Percentiles rank a stretch among this genome's conserved stretches.
These are phyloP conservation scores for Colletotrichum tropicicola DNA, from an alignment of 2,329 filamentous ascomycete species.

Conservation along the genomic window DNA sequence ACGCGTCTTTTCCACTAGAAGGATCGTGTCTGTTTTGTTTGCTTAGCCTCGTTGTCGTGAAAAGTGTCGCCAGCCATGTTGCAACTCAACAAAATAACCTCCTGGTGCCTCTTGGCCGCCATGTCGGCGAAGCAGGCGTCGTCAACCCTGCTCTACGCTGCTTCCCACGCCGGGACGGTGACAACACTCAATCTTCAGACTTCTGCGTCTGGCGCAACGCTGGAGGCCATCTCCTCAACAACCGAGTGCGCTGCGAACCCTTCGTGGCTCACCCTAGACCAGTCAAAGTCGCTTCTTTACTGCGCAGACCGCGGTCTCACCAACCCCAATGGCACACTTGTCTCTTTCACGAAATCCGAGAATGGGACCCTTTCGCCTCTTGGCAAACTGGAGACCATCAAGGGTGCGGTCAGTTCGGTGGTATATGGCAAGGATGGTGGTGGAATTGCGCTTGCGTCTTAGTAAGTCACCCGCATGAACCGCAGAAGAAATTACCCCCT, in stretches of 20 bases:
- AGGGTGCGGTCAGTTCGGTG: conserved; percentile 31
- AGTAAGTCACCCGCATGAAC: conserved; percentile 24
- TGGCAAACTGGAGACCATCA: conserved; percentile 23
- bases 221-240: conserved; percentile 19
- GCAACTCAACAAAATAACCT: background rate
- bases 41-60: background rate
- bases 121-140: conserved; percentile 37
- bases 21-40: background rate
- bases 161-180: conserved; percentile 57
- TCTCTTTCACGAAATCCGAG: conserved; percentile 25
- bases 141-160: conserved; percentile 53
- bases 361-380: conserved; percentile 23
- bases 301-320: conserved; percentile 23
- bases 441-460: conserved; percentile 31
- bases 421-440: conserved; percentile 25
- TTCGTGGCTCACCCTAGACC: conserved; percentile 30
- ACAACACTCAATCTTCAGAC: conserved; percentile 53
- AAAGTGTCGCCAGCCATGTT: background rate
- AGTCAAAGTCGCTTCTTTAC: conserved; percentile 27
- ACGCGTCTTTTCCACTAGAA: background rate
- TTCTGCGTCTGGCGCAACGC: background rate
- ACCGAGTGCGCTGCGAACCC: conserved; percentile 30
- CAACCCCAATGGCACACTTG: conserved; percentile 24
- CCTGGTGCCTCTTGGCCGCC: conserved; percentile 8
- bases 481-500: no score